These are phyloP conservation scores for Tetrahymena elliotti DNA, from an alignment of 73 alveolate genomes.

Conservation along the genomic window DNA sequence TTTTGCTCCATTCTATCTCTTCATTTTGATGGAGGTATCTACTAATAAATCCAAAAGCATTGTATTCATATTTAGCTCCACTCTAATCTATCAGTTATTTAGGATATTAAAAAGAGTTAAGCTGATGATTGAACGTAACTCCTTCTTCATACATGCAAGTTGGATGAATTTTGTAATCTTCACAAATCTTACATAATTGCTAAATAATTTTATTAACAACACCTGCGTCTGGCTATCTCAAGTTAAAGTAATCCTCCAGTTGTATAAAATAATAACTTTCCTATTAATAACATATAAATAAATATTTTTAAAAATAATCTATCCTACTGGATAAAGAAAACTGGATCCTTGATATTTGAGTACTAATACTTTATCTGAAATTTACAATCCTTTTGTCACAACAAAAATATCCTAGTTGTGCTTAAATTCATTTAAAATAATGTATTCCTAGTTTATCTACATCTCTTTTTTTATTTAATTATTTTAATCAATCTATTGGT, in stretches of 20 bases:
- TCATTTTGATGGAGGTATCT: background rate
- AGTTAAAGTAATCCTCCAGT: background rate
- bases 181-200: background rate
- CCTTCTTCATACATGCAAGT: background rate
- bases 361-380: background rate
- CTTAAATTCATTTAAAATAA: background rate
- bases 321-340: background rate
- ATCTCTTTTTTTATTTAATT: background rate
- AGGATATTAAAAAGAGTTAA: background rate
- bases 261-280: background rate
- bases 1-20: background rate
- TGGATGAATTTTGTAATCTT: background rate
- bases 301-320: background rate
- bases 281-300: background rate
- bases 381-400: background rate
- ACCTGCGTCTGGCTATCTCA: background rate
- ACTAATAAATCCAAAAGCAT: background rate
- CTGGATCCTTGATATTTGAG: background rate
- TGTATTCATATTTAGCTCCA: background rate
- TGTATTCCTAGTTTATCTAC: background rate
- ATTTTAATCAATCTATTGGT: too few relatives aligned
- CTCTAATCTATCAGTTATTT: background rate
- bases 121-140: background rate
- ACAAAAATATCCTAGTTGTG: background rate
- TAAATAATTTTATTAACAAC: background rate